phyloP scores from a whole-genome alignment of 2,329 filamentous ascomycete species.

The Pyrenochaeta sp. region DNA sequence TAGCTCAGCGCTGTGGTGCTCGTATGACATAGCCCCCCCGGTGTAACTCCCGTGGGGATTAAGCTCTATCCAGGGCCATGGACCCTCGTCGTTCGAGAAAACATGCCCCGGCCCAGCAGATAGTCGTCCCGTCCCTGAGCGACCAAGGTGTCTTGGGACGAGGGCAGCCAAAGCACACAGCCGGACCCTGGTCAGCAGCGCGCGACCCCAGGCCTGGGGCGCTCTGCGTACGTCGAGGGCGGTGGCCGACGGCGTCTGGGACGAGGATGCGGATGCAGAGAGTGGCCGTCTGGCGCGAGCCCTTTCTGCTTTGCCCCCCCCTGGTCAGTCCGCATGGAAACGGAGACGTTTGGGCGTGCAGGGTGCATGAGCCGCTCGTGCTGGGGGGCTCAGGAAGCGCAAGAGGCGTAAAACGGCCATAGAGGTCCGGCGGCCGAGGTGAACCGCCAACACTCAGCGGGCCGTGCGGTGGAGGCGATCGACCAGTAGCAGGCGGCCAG shows the following conservation, averaged over 20 bases:
- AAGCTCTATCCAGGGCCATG: conserved; percentile 40
- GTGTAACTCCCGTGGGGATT: conserved; percentile 47
- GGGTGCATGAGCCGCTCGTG: conserved; percentile 39
- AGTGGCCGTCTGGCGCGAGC: conserved; percentile 18
- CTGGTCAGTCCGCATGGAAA: conserved; percentile 26
- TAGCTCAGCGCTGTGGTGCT: conserved; percentile 43
- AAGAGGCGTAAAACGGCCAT: conserved; percentile 35
- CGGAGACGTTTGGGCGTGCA: conserved; percentile 41
- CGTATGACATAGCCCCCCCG: conserved; percentile 51
- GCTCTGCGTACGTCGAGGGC: conserved; percentile 17
- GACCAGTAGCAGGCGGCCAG: conserved; percentile 25
- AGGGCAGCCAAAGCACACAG: neutral
- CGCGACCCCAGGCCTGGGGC: conserved; percentile 30
- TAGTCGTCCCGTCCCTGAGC: conserved; percentile 20
- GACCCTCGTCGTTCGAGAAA: conserved; percentile 30
- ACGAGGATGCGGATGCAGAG: conserved; percentile 12
- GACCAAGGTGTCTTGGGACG: conserved; percentile 17
- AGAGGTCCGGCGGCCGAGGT: conserved; percentile 29
- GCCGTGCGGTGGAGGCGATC: conserved; percentile 38
- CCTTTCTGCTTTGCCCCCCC: too few relatives aligned
- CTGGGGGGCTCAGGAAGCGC: conserved; percentile 26
- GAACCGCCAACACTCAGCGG: conserved; percentile 26
- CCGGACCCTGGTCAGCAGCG: conserved; percentile 16
- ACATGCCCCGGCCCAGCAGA: conserved; percentile 21
- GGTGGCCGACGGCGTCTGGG: conserved; percentile 20